phyloP scores from a whole-genome alignment of 805 yeast genomes.

The Zygotorulaspora florentina region DNA sequence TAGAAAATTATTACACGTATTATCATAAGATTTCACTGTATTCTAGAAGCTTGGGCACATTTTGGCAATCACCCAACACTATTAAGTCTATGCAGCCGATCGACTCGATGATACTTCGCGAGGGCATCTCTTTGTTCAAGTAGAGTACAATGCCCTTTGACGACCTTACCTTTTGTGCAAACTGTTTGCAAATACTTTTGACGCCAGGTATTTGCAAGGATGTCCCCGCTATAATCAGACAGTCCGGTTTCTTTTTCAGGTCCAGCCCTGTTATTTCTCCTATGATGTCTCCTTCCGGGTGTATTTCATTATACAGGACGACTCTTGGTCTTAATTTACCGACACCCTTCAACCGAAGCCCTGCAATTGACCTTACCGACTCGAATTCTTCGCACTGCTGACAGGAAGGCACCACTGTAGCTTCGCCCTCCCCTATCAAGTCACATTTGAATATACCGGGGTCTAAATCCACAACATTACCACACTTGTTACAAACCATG shows the following conservation, averaged over 20 bases:
- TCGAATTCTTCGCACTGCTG: conserved; percentile 61
- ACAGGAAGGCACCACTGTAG: conserved; percentile 49
- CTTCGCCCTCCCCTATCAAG: conserved; percentile 26
- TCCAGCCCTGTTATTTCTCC: conserved; percentile 72
- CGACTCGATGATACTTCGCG: conserved; percentile 45
- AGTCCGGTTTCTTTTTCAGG: conserved; percentile 63
- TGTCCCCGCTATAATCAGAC: conserved; percentile 78
- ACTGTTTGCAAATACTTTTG: conserved; percentile 53
- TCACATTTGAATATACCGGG: conserved; percentile 45
- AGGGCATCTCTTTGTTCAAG: conserved; percentile 56
- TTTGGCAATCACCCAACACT: conserved; percentile 64
- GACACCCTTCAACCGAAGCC: conserved; percentile 60
- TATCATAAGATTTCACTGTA: background rate
- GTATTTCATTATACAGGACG: conserved; percentile 67
- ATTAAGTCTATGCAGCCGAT: conserved; percentile 53
- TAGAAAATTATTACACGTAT: background rate
- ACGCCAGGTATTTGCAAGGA: conserved; percentile 79
- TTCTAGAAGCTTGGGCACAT: conserved; percentile 36
- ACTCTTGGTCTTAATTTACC: conserved; percentile 64
- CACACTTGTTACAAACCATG: conserved; percentile 76
- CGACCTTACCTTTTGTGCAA: conserved; percentile 53
- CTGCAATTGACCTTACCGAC: conserved; percentile 49
- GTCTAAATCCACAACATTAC: conserved; percentile 50
- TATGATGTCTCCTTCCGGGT: conserved; percentile 85
- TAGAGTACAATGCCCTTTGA: conserved; percentile 58